Conservation (phyloP, 2,329 filamentous ascomycete species). For the Xylariales sp. region DNA sequence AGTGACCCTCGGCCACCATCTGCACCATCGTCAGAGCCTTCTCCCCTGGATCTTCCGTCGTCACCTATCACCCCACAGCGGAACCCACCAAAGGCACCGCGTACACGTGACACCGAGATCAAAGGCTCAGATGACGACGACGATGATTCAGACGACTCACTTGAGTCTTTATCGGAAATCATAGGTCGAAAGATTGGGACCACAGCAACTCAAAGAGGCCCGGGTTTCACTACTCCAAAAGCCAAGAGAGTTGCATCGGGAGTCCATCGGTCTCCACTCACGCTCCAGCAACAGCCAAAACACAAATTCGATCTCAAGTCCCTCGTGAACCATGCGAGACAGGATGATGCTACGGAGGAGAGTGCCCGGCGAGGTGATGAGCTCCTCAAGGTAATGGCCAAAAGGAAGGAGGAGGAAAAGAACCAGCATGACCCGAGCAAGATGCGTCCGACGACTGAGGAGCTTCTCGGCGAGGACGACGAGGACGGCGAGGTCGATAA, state of each 20-base stretch:
- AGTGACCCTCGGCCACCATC: conserved; percentile 13
- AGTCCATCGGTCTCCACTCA: conserved; percentile 42
- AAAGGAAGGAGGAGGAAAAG: conserved; percentile 16
- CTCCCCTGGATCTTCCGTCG: conserved; percentile 18
- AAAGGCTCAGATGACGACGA: conserved; percentile 70
- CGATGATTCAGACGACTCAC: conserved; percentile 50
- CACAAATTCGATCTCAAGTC: conserved; percentile 62
- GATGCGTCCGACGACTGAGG: conserved; percentile 39
- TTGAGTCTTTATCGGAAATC: conserved; percentile 51
- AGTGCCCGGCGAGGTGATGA: conserved; percentile 42
- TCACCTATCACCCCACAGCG: conserved; percentile 24
- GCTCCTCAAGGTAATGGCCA: conserved; percentile 23
- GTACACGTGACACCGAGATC: conserved; percentile 54
- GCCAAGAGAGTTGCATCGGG: conserved; percentile 41
- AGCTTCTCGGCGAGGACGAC: conserved; percentile 27
- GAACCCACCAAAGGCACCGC: conserved; percentile 17
- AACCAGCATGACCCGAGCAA: conserved; percentile 13
- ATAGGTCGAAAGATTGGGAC: conserved; percentile 25
- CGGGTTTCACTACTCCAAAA: conserved; percentile 29
- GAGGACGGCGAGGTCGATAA: conserved; percentile 27
- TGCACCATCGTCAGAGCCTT: background rate
- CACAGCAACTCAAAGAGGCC: no score
- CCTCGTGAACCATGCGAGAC: conserved; percentile 54
- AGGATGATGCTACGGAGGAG: conserved; percentile 55
- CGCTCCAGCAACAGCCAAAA: conserved; percentile 37